phyloP scores from a whole-genome alignment of 169 alveolate species.

The Cytauxzoon felis region DNA sequence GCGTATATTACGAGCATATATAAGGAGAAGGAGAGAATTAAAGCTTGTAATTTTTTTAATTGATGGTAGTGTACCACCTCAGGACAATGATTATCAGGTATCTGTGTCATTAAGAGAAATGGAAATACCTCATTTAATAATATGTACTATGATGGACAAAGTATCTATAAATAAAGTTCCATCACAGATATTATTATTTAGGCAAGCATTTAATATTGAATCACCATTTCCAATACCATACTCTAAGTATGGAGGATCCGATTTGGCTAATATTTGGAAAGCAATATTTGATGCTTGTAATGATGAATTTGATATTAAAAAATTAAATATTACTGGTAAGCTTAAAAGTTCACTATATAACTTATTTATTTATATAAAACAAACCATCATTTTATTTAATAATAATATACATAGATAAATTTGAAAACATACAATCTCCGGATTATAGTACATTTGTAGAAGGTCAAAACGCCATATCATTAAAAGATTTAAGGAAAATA shows the following conservation, averaged over 20 bases:
- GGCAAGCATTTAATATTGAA: constrained; percentile 39
- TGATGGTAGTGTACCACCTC: constrained; percentile 49
- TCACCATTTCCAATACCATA: constrained; percentile 52
- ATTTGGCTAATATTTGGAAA: constrained; percentile 53
- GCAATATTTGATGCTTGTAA: constrained; percentile 58
- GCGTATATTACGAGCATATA: constrained; percentile 54
- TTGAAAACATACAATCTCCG: constrained; percentile 14
- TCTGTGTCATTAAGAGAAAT: constrained; percentile 12
- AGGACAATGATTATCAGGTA: constrained; percentile 28
- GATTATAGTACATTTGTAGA: constrained; percentile 44
- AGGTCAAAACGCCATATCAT: constrained; percentile 33
- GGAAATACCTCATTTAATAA: constrained; percentile 32
- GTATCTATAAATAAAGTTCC: constrained; percentile 42
- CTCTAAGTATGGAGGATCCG: constrained; percentile 57
- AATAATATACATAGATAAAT: constrained; percentile 9
- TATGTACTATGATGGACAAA: constrained; percentile 62
- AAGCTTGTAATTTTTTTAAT: constrained; percentile 54
- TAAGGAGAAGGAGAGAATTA: constrained; percentile 53
- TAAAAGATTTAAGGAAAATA: constrained; percentile 43
- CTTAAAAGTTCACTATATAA: neutral
- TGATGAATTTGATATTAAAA: constrained; percentile 28
- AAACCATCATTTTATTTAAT: neutral
- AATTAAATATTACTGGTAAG: constrained; percentile 22
- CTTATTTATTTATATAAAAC: neutral
- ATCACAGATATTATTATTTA: constrained; percentile 40